phyloP scores from a whole-genome alignment of 805 yeast species.

The Sugiyamaella smithiae region DNA sequence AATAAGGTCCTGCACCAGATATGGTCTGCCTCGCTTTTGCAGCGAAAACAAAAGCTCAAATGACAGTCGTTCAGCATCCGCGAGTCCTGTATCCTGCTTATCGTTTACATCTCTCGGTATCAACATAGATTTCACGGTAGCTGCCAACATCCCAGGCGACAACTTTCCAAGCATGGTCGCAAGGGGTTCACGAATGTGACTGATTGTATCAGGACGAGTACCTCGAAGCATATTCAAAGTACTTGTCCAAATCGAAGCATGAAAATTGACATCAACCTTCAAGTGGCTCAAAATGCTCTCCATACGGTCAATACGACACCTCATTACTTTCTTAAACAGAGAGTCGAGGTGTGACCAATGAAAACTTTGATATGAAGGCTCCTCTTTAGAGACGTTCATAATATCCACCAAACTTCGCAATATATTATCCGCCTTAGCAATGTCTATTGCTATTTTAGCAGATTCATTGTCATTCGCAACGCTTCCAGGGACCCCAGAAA shows the following conservation, averaged over 20 bases:
- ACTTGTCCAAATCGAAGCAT: neutral
- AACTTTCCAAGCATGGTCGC: neutral
- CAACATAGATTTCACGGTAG: neutral
- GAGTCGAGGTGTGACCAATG: neutral
- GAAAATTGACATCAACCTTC: neutral
- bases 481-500: neutral
- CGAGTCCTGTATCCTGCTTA: neutral
- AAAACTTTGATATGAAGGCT: neutral
- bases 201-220: neutral
- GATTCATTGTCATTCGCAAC: neutral
- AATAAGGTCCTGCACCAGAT: neutral
- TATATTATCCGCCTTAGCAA: slow-evolving; percentile 2
- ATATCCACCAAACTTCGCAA: neutral
- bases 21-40: neutral
- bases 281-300: neutral
- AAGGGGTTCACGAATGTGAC: neutral
- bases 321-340: neutral
- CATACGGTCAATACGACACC: neutral
- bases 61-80: neutral
- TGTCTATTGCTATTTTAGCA: neutral
- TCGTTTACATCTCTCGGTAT: neutral
- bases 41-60: neutral
- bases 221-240: neutral
- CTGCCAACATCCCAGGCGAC: neutral
- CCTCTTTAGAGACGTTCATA: neutral